Conservation (phyloP, 1,284 basidiomycete species). For the Bondarzewia mesenterica region DNA sequence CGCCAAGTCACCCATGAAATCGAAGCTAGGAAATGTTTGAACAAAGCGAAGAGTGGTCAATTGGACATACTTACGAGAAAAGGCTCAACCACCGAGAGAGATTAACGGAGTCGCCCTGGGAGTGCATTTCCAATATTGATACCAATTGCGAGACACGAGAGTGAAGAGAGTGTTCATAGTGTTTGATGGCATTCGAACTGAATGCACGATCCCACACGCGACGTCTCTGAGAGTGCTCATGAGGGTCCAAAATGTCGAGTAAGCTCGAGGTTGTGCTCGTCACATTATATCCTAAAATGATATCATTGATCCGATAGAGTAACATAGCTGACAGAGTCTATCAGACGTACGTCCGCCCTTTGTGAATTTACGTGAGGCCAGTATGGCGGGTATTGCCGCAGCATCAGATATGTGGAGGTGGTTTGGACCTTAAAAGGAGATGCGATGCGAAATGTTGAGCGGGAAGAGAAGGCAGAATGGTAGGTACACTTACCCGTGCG, state of each 20-base stretch:
- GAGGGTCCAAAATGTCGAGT: slow-evolving; percentile 23
- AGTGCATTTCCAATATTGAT: slow-evolving; percentile 11
- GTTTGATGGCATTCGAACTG: slow-evolving; percentile 38
- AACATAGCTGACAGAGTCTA: background rate
- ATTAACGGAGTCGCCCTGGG: slow-evolving; percentile 23
- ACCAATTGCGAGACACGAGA: slow-evolving; percentile 3
- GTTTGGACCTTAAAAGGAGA: slow-evolving; percentile 16
- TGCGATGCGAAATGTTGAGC: background rate
- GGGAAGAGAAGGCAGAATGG: background rate
- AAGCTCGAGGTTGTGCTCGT: slow-evolving; percentile 8
- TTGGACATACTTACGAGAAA: slow-evolving; percentile 49
- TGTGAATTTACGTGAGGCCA: slow-evolving; percentile 14
- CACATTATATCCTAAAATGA: background rate
- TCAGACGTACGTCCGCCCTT: slow-evolving; percentile 17
- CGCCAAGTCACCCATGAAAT: slow-evolving; percentile 59
- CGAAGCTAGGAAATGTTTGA: slow-evolving; percentile 31
- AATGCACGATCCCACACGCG: slow-evolving; percentile 47
- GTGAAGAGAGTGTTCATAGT: slow-evolving; percentile 37
- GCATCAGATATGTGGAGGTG: slow-evolving; percentile 18
- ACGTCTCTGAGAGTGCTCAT: slow-evolving; percentile 37
- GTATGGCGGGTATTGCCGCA: slow-evolving; percentile 11
- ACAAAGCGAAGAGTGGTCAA: no score
- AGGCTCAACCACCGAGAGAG: slow-evolving; percentile 39
- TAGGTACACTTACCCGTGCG: slow-evolving; percentile 32
- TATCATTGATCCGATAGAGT: background rate